Evolutionary conservation across 129 eudicot genomes (phyloP), one percentile per base, ranked within the genome.

Genomic region (Artemisia tridentata): DNA sequence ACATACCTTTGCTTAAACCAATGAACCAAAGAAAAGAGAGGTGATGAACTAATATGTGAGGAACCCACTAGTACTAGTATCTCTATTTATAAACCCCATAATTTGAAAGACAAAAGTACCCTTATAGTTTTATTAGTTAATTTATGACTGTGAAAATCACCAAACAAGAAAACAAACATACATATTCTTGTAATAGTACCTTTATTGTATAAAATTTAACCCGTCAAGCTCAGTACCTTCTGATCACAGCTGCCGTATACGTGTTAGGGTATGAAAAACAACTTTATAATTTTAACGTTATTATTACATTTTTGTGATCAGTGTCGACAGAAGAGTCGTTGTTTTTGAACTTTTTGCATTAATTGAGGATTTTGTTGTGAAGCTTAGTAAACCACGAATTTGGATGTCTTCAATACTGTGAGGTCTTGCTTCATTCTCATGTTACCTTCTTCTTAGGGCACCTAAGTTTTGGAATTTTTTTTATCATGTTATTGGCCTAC

Each of bases 391-490:
- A 49, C 81, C 84, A 76, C 76, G 20, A 47, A 49, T 49, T 4
- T 43, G 48, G 73, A 64, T 77, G 81, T 25, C 60, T 63, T 70
- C 34, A 29, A 52, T 19, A 63, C 34, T 78, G 67, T 78, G 85
- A 74, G 83, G 85, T 69, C 71, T 63, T 78, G 80, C 68, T 84
- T 84, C 71, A 19, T 46, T 56, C 76, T 52, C 59, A 45, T 61
- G 69, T 84, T 78, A 38, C 86, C 88, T 68, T 8, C 50, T 67
- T 68, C 54, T 13, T 64, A 78, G 83, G 88, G 88, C 82, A 78
- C 66, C 68, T 46, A 58, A 57, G 18, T 23, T 86, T 77, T 86
- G 73, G 75, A 50, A 38, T 78, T 72, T 23, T 23, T 20, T 80
- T 80, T 43, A 67, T 59, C 55, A 14, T 65, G 45, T 57, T 61